Evolutionary conservation across 768 basidiomycete genomes (phyloP), one percentile per base, ranked within the genome.

Genomic region (Asterophora lycoperdoides): DNA sequence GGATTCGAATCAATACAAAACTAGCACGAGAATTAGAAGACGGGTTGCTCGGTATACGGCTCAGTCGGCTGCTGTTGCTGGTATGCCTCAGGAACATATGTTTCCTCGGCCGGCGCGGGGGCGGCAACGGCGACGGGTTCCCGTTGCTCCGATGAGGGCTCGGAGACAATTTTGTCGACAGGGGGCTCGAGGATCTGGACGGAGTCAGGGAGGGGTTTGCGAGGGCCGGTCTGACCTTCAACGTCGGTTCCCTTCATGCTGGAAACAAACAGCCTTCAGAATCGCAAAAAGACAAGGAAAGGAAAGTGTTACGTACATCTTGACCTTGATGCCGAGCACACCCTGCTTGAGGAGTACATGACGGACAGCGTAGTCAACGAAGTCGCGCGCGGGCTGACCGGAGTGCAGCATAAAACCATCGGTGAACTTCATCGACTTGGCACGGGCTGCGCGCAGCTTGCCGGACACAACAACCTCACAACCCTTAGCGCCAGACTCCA

Each of bases 371-470:
- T 91, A 81, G 76, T 98, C 95, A 55, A 99, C 93, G 62, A 94
- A 99, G 68, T 99, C 96, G 46, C 84, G 78, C 41, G 84, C 86
- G 59, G 96, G 96, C 75, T 99, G 96, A 83, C 94, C 94, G 55
- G 95, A 96, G 79, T 93, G 90, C 64, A 93, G 90, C 90, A 93
- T 93, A 86, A 97, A 97, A 47, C 96, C 96, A 64, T 99, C 96
- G 66, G 94, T 97, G 77, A 99, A 98, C 74, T 99, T 99, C 96
- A 99, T 99, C 15, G 93, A 90, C 76, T 99, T 99, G 64, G 96
- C 96, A 80, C 95, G 93, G 57, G 96, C 96, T 57, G 95, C 96
- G 68, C 96, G 93, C 66, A 99, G 92, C 74, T 99, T 99, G 67
- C 96, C 96, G 56, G 95, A 98, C 56, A 99, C 94, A 65, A 98